Base-by-base conservation (phyloP, 306 rosid genomes). In the Hippophae tibetana region DNA sequence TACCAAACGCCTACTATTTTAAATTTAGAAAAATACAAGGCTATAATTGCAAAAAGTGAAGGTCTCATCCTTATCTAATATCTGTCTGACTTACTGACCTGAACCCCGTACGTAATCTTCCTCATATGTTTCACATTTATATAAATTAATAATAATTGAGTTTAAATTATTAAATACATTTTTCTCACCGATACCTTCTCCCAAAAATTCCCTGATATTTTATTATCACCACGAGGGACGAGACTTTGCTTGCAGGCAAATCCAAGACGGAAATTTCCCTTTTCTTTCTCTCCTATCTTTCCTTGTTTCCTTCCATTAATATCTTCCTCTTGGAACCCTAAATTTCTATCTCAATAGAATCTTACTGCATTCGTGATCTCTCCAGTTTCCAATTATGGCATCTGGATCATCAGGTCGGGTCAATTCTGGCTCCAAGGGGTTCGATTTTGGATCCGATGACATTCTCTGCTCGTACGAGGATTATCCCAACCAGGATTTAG, bases 331-430 rank as follows among this genome's bases (percentile, higher is more conserved):
- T 8, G 2, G 12, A 61, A 26, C 27, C 60, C 47, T 14, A 13
- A 42, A 13, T 57, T 47, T 43, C 23, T 56, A 55, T 18, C 62
- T 23, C 5, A 13, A 9, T 0, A 6, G 13, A 61, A 14, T 14
- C 56, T 42, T 14, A 11, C 11, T 48, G 25, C 42, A 42, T n/a
- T 64, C 13, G 27, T 27, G 52, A 66, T 77, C 69, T n/a, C 7
- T 50, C n/a, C 52, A 49, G 53, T 45, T 50, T 50, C n/a, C 47
- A 49, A 56, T 45, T 50, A 89, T 89, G 97, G 95, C 93, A 56
- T 88, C 99, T 56, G 99, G 99, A 68, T 88, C 96, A 0, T 75
- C 87, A 48, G 79, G 63, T 65, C 87, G 89, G 69, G 71, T 73
- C 23, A 92, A 87, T 62, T 70, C 84, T 44, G 78, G 69, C 46